phyloP scores from a whole-genome alignment of 805 yeast genomes.

The Ogataea salicorniae region DNA sequence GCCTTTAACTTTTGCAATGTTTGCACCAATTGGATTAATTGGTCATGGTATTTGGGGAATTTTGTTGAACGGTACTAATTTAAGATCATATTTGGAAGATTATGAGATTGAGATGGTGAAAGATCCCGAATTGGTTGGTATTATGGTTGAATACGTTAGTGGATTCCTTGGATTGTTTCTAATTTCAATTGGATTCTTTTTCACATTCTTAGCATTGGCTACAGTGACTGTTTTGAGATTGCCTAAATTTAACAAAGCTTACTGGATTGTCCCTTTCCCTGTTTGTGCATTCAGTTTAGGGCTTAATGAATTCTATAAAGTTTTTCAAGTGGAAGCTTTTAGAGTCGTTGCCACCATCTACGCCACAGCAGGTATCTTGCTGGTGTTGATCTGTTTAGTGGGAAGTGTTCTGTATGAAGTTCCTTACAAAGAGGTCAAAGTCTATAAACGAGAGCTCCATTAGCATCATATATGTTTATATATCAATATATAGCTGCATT shows the following conservation, averaged over 20 bases:
- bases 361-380: conserved; percentile 44
- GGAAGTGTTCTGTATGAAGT: conserved; percentile 30
- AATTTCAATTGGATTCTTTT: conserved; percentile 19
- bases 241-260: conserved; percentile 39
- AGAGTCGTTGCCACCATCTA: conserved; percentile 58
- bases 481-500: too few species aligned
- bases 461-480: too few species aligned
- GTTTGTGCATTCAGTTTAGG: conserved; percentile 71
- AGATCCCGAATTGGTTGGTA: conserved; percentile 8
- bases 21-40: conserved; percentile 72
- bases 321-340: conserved; percentile 47
- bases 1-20: conserved; percentile 49
- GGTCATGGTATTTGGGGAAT: conserved; percentile 83
- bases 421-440: conserved; percentile 18
- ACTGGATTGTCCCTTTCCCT: conserved; percentile 87
- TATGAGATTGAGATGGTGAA: conserved; percentile 3
- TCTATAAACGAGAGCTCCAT: not conserved
- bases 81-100: conserved; percentile 8
- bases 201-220: conserved; percentile 40
- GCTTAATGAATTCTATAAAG: conserved; percentile 42
- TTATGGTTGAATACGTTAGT: conserved; percentile 6
- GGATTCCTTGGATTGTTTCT: conserved; percentile 13
- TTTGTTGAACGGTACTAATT: conserved; percentile 29
- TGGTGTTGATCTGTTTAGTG: conserved; percentile 35
- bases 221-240: conserved; percentile 29